These are phyloP conservation scores for Floccularia luteovirens DNA, from an alignment of 768 basidiomycete genomes.

Conservation along the genomic window DNA sequence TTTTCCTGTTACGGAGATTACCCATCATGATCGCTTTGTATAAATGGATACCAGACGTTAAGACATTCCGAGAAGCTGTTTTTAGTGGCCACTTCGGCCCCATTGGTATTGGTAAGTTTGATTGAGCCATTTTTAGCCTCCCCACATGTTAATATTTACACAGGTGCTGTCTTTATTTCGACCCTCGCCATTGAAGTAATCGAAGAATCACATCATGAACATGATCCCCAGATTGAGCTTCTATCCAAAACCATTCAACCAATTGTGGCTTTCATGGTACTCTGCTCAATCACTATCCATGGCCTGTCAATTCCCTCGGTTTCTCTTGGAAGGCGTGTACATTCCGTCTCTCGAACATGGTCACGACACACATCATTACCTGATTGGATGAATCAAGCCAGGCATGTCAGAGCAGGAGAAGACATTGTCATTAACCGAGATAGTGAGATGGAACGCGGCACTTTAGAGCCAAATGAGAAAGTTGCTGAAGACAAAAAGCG, in stretches of 20 bases:
- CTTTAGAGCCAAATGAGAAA: conserved; percentile 10
- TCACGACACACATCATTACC: conserved; percentile 66
- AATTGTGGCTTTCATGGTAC: conserved; percentile 91
- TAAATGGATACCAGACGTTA: conserved; percentile 93
- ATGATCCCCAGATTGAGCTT: conserved; percentile 51
- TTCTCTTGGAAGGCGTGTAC: conserved; percentile 88
- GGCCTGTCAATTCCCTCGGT: conserved; percentile 94
- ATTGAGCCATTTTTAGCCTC: background rate
- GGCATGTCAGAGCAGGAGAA: conserved; percentile 60
- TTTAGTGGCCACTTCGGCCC: conserved; percentile 97
- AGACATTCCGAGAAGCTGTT: conserved; percentile 87
- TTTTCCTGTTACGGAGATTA: conserved; percentile 78
- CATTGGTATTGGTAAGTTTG: conserved; percentile 59
- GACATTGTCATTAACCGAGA: conserved; percentile 87
- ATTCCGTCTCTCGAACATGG: conserved; percentile 85
- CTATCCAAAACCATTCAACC: conserved; percentile 80
- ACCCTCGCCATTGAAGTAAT: conserved; percentile 68
- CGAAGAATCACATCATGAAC: conserved; percentile 28
- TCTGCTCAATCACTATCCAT: conserved; percentile 82
- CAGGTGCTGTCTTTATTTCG: conserved; percentile 90
- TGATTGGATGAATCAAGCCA: conserved; percentile 80
- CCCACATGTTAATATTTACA: background rate
- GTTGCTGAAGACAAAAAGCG: background rate
- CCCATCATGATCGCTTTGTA: conserved; percentile 82
- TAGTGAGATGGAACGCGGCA: conserved; percentile 37